Evolutionary conservation across 2,329 filamentous ascomycete species (phyloP), one percentile per base, ranked within the genome.

Genomic region (Bipolaris victoriae): DNA sequence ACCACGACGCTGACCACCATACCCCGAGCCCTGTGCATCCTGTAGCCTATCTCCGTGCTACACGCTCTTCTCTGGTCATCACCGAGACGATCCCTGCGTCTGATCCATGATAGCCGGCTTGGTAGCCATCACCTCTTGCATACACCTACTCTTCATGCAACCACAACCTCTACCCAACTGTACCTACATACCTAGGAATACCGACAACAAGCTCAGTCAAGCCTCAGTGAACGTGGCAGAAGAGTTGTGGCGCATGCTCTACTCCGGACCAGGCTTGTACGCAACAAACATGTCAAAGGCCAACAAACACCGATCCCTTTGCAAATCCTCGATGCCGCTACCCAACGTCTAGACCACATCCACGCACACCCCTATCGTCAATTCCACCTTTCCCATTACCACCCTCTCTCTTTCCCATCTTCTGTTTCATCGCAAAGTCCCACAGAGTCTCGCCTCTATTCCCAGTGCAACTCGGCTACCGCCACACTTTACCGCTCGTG

Each of bases 321-420:
- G 22, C 43, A 53, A 24, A 49, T 31, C 16, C 24, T 45, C 55
- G 49, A 57, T 57, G 45, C 55, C 55, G 55, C 55, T 54, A 54
- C 50, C 39, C 10, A 37, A 26, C 50, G 33, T 57, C 49, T 54
- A 44, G 44, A 49, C 41, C 50, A 20, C 16, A 36, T 46, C 15
- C 44, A 33, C 45, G 6, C 10, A 33, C 15, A 29, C 36, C 20
- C 20, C 44, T 16, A 51, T 44, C 31, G 18, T 15, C 56, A 7
- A 35, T 13, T 24, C 20, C 18, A 5, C 11, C n/a, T 44, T 43
- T 40, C 36, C 35, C 43, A 40, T 41, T 7, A 16, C 41, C 22
- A 16, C 41, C 22, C 16, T 6, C 18, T 33, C 44, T 44, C 24
- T 29, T 24, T 37, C 41, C 39, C 37, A 49, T 20, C 20, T 35